Percentiles rank a stretch among this genome's conserved stretches.
Evolutionary conservation across 1,139 yeast genomes (phyloP).

Genomic region (Magnusiomyces ingens): DNA sequence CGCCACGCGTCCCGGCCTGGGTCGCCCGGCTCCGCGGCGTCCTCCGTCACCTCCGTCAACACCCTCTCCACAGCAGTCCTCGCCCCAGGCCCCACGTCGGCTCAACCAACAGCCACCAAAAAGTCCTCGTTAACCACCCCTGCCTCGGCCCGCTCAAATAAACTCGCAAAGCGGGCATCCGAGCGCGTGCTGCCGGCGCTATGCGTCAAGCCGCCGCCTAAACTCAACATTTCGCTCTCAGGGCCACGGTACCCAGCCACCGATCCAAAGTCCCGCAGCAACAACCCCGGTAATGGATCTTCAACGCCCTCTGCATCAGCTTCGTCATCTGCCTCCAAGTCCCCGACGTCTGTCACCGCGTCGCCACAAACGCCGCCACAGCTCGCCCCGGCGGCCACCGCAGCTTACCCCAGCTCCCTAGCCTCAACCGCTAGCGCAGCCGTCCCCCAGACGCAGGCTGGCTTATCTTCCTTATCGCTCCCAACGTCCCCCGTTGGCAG

Average conservation of each 20-base stretch:
- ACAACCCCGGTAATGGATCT: neutral
- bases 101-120: neutral
- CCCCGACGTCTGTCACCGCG: constrained; percentile 6
- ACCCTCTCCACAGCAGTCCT: neutral
- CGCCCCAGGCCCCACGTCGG: neutral
- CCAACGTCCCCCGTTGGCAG: neutral
- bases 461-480: constrained; percentile 1
- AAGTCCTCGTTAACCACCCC: neutral
- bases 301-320: neutral
- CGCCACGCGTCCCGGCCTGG: neutral
- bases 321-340: neutral
- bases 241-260: no score
- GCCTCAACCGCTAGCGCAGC: constrained; percentile 5
- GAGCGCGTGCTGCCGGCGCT: constrained; percentile 12
- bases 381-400: neutral
- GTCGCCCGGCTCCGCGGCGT: neutral
- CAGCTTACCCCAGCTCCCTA: neutral
- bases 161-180: constrained; percentile 1
- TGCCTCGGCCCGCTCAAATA: neutral
- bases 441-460: neutral
- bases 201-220: constrained; percentile 8
- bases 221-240: constrained; percentile 2
- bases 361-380: no score
- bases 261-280: no score
- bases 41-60: neutral